Conservation (phyloP, 805 yeast species). For the Lipomyces sp. region DNA sequence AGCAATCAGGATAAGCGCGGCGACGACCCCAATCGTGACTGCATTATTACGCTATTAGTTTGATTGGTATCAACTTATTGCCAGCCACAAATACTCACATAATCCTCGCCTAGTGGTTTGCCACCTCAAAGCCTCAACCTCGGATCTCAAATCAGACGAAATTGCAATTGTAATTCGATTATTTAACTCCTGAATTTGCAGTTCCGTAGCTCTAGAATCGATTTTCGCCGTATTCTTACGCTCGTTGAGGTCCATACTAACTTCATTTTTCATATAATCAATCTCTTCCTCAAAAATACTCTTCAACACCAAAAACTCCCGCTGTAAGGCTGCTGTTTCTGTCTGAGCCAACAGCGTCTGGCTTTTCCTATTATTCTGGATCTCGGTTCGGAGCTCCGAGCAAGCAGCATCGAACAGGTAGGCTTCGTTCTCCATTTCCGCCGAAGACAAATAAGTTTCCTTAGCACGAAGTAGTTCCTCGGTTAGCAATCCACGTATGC, state of each 20-base stretch:
- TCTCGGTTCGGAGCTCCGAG: slow-evolving; percentile 80
- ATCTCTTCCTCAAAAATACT: slow-evolving; percentile 74
- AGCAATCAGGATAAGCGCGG: slow-evolving; percentile 27
- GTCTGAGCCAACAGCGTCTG: slow-evolving; percentile 70
- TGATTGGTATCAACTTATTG: neutral
- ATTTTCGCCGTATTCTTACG: slow-evolving; percentile 84
- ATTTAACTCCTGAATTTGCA: slow-evolving; percentile 78
- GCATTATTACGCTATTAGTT: neutral
- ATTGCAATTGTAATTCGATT: slow-evolving; percentile 83
- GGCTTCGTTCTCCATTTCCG: slow-evolving; percentile 83
- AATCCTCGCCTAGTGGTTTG: slow-evolving; percentile 88
- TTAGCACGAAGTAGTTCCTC: slow-evolving; percentile 45
- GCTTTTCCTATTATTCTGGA: slow-evolving; percentile 69
- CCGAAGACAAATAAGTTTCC: slow-evolving; percentile 49
- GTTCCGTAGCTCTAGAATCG: slow-evolving; percentile 67
- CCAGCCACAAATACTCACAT: slow-evolving; percentile 32
- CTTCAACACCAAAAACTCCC: slow-evolving; percentile 71
- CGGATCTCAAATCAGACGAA: slow-evolving; percentile 79
- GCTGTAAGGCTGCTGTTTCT: slow-evolving; percentile 68
- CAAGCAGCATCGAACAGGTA: slow-evolving; percentile 92
- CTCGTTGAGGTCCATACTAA: slow-evolving; percentile 82
- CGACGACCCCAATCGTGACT: slow-evolving; percentile 34
- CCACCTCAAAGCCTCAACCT: slow-evolving; percentile 90
- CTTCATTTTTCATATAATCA: slow-evolving; percentile 69
- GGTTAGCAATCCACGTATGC: slow-evolving; percentile 48